These are phyloP conservation scores for Pseudoneurospora amorphoporcata DNA, from an alignment of 495 filamentous ascomycete genomes.

Conservation along the genomic window DNA sequence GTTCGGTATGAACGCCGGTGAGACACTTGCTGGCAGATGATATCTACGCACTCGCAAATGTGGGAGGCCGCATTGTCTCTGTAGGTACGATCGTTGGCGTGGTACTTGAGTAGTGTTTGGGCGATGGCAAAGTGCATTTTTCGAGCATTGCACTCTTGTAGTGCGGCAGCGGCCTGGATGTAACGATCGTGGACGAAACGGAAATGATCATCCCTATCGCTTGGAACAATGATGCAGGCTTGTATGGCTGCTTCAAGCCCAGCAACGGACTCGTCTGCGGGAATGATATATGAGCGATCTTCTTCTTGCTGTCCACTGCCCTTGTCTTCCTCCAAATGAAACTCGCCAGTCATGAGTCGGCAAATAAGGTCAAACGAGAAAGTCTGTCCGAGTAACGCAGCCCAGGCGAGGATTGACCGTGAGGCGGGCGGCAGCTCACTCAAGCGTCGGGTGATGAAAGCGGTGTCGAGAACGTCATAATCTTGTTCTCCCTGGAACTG, in stretches of 20 bases:
- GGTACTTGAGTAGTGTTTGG: conserved; percentile 63
- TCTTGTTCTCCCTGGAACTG: conserved; percentile 68
- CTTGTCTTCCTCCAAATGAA: conserved; percentile 40
- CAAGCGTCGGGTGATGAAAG: conserved; percentile 67
- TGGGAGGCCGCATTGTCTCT: conserved; percentile 66
- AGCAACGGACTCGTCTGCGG: conserved; percentile 49
- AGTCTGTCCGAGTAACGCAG: conserved; percentile 61
- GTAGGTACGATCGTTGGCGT: conserved; percentile 41
- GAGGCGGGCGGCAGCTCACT: conserved; percentile 63
- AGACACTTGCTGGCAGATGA: conserved; percentile 54
- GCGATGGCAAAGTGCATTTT: conserved; percentile 87
- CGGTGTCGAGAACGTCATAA: conserved; percentile 66
- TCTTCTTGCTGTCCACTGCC: conserved; percentile 11
- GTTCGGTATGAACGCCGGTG: conserved; percentile 56
- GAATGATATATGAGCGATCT: conserved; percentile 13
- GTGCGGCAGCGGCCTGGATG: conserved; percentile 56
- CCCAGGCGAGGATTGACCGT: conserved; percentile 77
- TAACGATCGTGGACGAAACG: conserved; percentile 80
- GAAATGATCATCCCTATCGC: conserved; percentile 63
- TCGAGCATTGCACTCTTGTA: conserved; percentile 57
- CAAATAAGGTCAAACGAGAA: conserved; percentile 78
- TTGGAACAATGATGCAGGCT: conserved; percentile 62
- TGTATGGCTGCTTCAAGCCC: conserved; percentile 72
- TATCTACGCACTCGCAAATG: conserved; percentile 59
- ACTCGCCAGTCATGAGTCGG: conserved; percentile 60